Conservation (phyloP, 2,329 filamentous ascomycete genomes). For the Pseudogymnoascus sp. region DNA sequence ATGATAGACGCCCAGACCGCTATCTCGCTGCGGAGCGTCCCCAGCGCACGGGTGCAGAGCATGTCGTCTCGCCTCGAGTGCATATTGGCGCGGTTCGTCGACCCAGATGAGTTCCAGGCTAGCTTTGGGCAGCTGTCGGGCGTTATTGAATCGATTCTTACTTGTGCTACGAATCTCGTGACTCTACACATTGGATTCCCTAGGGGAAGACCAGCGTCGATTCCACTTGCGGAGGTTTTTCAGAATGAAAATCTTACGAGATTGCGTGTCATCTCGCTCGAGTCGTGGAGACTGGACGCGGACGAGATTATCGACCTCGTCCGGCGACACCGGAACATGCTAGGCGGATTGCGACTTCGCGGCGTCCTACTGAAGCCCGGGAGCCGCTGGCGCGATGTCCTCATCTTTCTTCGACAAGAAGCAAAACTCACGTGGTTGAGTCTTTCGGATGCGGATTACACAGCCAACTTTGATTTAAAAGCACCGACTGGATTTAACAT, state of each 20-base stretch:
- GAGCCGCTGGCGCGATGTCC: constrained; percentile 53
- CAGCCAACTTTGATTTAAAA: constrained; percentile 40
- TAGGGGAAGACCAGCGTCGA: constrained; percentile 44
- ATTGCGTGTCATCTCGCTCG: constrained; percentile 55
- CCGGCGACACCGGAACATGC: constrained; percentile 44
- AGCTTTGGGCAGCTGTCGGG: constrained; percentile 50
- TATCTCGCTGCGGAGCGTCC: constrained; percentile 40
- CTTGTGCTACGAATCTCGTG: constrained; percentile 50
- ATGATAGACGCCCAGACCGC: constrained; percentile 55
- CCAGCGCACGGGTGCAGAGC: constrained; percentile 39
- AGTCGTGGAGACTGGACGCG: constrained; percentile 53
- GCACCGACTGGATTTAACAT: constrained; percentile 10
- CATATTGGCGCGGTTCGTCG: constrained; percentile 54
- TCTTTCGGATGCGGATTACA: constrained; percentile 54
- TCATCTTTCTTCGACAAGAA: constrained; percentile 46
- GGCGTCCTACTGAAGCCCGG: constrained; percentile 54
- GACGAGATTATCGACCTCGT: constrained; percentile 53
- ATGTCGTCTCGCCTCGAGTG: constrained; percentile 51
- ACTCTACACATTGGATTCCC: constrained; percentile 59
- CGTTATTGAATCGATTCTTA: constrained; percentile 51
- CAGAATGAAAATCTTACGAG: constrained; percentile 54
- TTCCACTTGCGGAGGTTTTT: constrained; percentile 54
- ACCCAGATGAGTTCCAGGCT: constrained; percentile 42
- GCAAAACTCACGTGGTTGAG: constrained; percentile 52
- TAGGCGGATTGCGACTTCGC: constrained; percentile 51